Evolutionary conservation across 1,139 yeast species (phyloP), one percentile per base, ranked within the genome.

Genomic region (Hyphopichia fennica): DNA sequence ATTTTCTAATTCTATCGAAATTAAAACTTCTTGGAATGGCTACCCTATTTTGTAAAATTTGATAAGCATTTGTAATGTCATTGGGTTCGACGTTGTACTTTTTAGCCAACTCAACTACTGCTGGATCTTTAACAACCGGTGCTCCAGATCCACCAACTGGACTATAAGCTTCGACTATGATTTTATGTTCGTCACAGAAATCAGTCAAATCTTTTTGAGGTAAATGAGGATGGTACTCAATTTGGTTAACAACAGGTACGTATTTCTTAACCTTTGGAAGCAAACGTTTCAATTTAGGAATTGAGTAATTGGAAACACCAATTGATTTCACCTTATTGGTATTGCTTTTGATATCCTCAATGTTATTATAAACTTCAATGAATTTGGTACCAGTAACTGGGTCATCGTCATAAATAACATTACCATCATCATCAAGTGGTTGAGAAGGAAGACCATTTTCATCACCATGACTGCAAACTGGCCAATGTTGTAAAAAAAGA

Each of bases 401-500:
- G 38, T 71, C 74, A 46, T 64, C 71, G 45, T 67, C 82, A 46
- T 67, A 67, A 2, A 60, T 47, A 14, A 75, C 54, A 13, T 67
- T 64, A 0, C 82, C 84, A 29, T 70, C 53, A 1, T 58, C 57
- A 46, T 69, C 72, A 29, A 50, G 53, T 1, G 78, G 78, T 25
- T 50, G 51, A 1, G 65, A 38, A 4, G 75, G 75, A 17, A 50
- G 42, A 0, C 77, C 77, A 44, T 69, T 58, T 29, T 60, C 67
- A 49, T 64, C 74, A 6, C 71, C 70, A 33, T 53, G 57, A 19
- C 68, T 53, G 43, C 67, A 62, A 28, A 77, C 48, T 5, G 87
- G 87, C 86, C 86, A 82, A 54, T 82, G 87, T 46, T 79, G 84
- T 46, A 82, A 66, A 6, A 75, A 62, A 44, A 81, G 61, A 54